phyloP scores from a whole-genome alignment of 2,329 filamentous ascomycete genomes.

The Diaporthe batatas region DNA sequence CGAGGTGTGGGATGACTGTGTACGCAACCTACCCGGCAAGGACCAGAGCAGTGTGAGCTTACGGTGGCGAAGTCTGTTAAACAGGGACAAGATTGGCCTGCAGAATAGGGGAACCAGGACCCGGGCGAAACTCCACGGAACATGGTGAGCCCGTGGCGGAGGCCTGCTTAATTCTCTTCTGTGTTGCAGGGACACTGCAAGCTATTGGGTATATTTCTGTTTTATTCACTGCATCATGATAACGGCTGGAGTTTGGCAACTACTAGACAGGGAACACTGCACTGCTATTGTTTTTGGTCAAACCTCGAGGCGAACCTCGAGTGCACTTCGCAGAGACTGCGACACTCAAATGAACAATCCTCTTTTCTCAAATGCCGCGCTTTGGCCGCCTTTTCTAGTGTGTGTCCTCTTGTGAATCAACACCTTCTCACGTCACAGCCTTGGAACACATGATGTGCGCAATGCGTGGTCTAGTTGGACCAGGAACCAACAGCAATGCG shows the following conservation, averaged over 20 bases:
- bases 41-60: slow-evolving; percentile 69
- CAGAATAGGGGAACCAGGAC: slow-evolving; percentile 60
- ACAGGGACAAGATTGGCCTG: slow-evolving; percentile 70
- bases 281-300: slow-evolving; percentile 5
- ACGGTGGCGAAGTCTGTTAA: slow-evolving; percentile 74
- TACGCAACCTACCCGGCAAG: slow-evolving; percentile 69
- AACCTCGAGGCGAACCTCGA: background rate
- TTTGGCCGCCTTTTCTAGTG: background rate
- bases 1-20: slow-evolving; percentile 77
- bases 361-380: slow-evolving; percentile 17
- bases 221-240: slow-evolving; percentile 29
- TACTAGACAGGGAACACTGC: slow-evolving; percentile 33
- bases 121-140: slow-evolving; percentile 65
- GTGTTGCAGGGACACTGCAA: slow-evolving; percentile 1
- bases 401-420: slow-evolving; percentile 3
- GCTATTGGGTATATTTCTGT: slow-evolving; percentile 26
- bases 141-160: slow-evolving; percentile 62
- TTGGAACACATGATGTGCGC: background rate
- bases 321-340: background rate
- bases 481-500: slow-evolving; percentile 1
- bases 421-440: background rate
- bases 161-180: slow-evolving; percentile 17
- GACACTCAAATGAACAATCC: slow-evolving; percentile 22
- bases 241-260: slow-evolving; percentile 28
- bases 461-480: background rate